Conservation (phyloP, 2,329 filamentous ascomycete genomes). For the Dothideomycetes sp. region DNA sequence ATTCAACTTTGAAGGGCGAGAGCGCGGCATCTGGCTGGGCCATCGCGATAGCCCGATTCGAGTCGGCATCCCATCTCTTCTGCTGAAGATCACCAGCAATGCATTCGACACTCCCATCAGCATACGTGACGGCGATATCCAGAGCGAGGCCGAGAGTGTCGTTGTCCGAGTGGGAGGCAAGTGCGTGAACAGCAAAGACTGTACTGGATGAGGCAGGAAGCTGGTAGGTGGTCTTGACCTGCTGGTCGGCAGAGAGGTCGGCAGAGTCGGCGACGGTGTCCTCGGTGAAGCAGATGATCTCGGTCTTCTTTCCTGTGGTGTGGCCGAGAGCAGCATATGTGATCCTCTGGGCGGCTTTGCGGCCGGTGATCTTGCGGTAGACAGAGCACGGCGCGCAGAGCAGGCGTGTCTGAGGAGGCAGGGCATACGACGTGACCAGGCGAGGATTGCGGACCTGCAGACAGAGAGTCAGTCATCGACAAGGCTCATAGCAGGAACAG, state of each 20-base stretch:
- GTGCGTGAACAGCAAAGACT: constrained; percentile 33
- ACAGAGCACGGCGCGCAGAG: constrained; percentile 50
- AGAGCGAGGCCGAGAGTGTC: constrained; percentile 8
- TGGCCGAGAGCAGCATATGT: constrained; percentile 42
- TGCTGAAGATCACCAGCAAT: constrained; percentile 22
- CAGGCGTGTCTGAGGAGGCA: constrained; percentile 51
- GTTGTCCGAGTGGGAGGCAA: constrained; percentile 14
- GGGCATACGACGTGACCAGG: constrained; percentile 51
- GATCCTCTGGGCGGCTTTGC: constrained; percentile 39
- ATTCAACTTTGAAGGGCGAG: constrained; percentile 16
- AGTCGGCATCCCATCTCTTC: constrained; percentile 18
- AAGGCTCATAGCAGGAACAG: background rate
- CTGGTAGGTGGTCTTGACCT: constrained; percentile 18
- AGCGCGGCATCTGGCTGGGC: background rate
- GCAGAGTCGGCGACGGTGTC: constrained; percentile 28
- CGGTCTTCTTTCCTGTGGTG: constrained; percentile 31
- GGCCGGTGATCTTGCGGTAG: constrained; percentile 40
- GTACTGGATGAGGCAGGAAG: constrained; percentile 4
- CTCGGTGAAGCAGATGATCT: constrained; percentile 48
- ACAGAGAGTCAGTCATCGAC: background rate
- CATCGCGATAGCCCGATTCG: background rate
- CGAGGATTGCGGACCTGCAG: constrained; percentile 51
- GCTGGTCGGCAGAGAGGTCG: constrained; percentile 21
- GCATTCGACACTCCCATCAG: constrained; percentile 23
- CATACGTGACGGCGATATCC: constrained; percentile 23